Evolutionary conservation across 73 alveolate genomes (phyloP), one percentile per base, ranked within the genome.

Genomic region (Paramecium pentaurelia): DNA sequence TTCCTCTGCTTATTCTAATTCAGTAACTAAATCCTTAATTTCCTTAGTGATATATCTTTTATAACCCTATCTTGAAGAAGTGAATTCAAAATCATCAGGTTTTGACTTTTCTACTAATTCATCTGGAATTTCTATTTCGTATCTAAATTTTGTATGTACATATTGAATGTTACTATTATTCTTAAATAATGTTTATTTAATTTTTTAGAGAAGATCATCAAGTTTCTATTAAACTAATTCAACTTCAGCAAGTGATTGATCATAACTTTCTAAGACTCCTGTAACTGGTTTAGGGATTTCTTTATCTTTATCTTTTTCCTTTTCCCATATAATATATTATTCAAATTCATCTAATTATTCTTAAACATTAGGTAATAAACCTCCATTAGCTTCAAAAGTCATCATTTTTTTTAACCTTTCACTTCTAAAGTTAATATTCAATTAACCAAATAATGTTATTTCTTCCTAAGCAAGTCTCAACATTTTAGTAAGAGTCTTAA

Each of bases 71-170:
- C 97, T 92, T 64, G 95, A 77, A 9, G 97, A 93, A 1, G 98
- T 95, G 84, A 95, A 94, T 36, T 96, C 98, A 83, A 95, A 96
- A 51, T 96, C 95, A 8, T 64, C 80, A 47, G 98, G 98, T 75
- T 94, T 95, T 49, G 92, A 89, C 14, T 88, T 89, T 37, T 95
- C 96, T 59, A 95, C 96, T 11, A 77, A 71, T 14, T 83, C 95
- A 18, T 77, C 92, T 12, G 97, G 97, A 34, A 96, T 83, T 83
- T 96, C 98, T 14, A 96, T 40, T 89, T 93, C 96, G 64, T 93
- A 96, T 54, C 98, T 71, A 71, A 60, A 93, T 83, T 95, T 95
- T 16, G 98, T 95, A 94, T 95, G 98, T 6, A 96, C 88, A 86
- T 25, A 92, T n/a, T 80, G 20, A 36, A 92, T 88, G 71, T 64